These are phyloP conservation scores for Brassica balearica DNA, from an alignment of 441 rosid genomes.

Conservation along the genomic window DNA sequence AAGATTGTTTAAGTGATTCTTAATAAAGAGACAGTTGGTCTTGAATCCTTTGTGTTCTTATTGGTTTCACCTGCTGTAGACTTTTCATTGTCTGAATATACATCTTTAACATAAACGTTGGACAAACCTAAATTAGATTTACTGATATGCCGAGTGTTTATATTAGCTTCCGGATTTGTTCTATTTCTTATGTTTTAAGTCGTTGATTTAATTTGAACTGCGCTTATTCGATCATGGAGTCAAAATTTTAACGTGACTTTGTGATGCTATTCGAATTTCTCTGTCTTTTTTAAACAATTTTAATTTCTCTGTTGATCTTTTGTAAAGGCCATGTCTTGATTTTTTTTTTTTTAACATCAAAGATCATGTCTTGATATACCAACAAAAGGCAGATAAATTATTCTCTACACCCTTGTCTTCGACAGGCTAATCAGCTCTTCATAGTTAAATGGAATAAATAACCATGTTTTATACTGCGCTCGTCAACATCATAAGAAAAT, in stretches of 20 bases:
- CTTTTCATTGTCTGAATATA: too few relatives aligned
- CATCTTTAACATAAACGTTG: background rate
- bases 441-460: background rate
- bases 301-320: background rate
- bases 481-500: background rate
- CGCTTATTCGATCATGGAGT: background rate
- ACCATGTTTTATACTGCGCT: background rate
- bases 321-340: background rate
- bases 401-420: background rate
- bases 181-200: background rate
- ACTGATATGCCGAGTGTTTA: background rate
- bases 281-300: background rate
- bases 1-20: too few relatives aligned
- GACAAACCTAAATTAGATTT: background rate
- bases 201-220: background rate
- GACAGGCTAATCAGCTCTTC: slow-evolving; percentile 13
- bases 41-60: too few relatives aligned
- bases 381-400: background rate
- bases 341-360: background rate
- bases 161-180: background rate
- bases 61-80: too few relatives aligned
- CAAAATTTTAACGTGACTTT: background rate
- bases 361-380: background rate
- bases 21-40: too few relatives aligned
- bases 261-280: background rate